phyloP scores from a whole-genome alignment of 805 yeast species.

The Suhomyces kilbournensis region DNA sequence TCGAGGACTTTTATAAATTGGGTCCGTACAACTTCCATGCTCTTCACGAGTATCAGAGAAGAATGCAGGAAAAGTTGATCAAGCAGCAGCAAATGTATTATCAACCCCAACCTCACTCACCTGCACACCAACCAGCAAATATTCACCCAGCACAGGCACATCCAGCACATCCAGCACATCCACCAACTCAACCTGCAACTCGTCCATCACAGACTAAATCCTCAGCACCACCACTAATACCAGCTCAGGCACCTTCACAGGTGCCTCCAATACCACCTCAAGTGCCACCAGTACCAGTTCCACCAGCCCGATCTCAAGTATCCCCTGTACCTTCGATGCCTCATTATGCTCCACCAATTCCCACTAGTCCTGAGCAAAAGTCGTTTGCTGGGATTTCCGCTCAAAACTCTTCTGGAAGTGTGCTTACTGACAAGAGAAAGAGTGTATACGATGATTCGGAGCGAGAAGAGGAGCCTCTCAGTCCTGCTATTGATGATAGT shows the following conservation, averaged over 20 bases:
- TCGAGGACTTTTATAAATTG: conserved; percentile 44
- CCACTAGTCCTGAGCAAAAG: background rate
- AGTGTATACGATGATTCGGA: background rate
- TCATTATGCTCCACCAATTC: too few species aligned
- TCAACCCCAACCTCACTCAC: conserved; percentile 16
- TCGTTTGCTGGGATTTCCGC: background rate
- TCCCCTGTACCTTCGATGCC: background rate
- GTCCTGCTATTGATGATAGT: conserved; percentile 6
- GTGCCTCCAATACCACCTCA: background rate
- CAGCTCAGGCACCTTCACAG: background rate
- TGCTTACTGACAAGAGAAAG: background rate
- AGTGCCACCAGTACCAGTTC: background rate
- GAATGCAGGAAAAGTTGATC: conserved; percentile 31
- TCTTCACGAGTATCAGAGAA: conserved; percentile 49
- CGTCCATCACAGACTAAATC: conserved; percentile 23
- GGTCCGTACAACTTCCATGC: conserved; percentile 60
- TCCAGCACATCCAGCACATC: background rate
- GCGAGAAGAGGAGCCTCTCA: background rate
- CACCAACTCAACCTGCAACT: background rate
- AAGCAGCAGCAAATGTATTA: conserved; percentile 39
- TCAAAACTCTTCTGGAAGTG: background rate
- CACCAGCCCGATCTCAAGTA: too few species aligned
- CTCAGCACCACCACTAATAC: conserved; percentile 29
- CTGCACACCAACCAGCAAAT: background rate
- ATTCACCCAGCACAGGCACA: background rate